phyloP scores from a whole-genome alignment of 1,284 basidiomycete genomes.

The Athelia psychrophila region DNA sequence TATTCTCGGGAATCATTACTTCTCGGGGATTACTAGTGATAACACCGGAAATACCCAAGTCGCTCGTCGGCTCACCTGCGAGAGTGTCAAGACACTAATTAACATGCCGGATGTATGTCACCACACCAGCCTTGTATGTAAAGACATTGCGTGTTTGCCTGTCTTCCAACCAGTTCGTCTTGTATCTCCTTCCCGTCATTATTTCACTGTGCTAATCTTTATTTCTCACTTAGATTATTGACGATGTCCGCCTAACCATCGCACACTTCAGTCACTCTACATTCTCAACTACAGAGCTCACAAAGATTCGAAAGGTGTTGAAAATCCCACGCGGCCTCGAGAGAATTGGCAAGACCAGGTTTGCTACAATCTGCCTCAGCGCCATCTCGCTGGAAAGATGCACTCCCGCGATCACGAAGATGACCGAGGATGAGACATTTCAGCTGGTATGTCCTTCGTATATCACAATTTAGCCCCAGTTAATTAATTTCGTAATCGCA shows the following conservation, averaged over 20 bases:
- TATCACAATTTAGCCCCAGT: too few relatives aligned
- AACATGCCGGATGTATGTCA: conserved; percentile 29
- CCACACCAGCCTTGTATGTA: conserved; percentile 23
- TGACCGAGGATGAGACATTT: conserved; percentile 4
- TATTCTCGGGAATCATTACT: conserved; percentile 16
- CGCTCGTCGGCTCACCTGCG: conserved; percentile 14
- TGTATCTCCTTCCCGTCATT: neutral
- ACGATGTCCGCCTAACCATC: conserved; percentile 14
- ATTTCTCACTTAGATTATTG: conserved; percentile 16
- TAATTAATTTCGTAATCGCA: too few relatives aligned
- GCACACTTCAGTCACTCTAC: conserved; percentile 23
- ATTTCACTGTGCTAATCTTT: neutral
- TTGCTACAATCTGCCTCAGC: conserved; percentile 20
- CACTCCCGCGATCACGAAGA: conserved; percentile 14
- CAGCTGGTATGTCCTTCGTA: neutral
- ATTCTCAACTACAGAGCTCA: neutral
- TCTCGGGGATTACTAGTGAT: conserved; percentile 24
- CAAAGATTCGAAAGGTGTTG: conserved; percentile 12
- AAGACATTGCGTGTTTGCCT: conserved; percentile 24
- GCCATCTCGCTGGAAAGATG: conserved; percentile 14
- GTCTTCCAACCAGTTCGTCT: conserved; percentile 19
- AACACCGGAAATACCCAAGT: conserved; percentile 30
- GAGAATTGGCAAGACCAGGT: conserved; percentile 27
- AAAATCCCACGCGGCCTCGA: conserved; percentile 19
- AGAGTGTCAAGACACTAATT: conserved; percentile 20